These are phyloP conservation scores for Cladophialophora exuberans DNA, from an alignment of 2,329 filamentous ascomycete species.

Conservation along the genomic window DNA sequence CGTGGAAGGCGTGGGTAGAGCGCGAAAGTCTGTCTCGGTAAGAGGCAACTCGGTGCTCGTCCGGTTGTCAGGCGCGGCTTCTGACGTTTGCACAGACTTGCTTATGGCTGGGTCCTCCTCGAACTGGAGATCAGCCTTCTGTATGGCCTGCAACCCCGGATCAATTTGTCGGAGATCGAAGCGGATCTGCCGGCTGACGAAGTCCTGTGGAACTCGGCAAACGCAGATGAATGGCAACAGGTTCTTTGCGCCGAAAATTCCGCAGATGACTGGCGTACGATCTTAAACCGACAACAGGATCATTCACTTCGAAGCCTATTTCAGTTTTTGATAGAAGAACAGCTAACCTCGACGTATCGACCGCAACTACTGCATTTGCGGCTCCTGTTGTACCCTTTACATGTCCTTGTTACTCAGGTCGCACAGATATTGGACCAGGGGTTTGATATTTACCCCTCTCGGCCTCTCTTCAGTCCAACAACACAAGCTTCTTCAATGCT, in stretches of 20 bases:
- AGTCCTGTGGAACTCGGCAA: not conserved
- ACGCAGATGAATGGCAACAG: constrained; percentile 1
- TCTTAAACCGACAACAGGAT: not conserved
- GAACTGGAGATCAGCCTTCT: constrained; percentile 11
- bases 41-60: too few relatives aligned
- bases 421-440: not conserved
- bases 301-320: not conserved
- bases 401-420: constrained; percentile 3
- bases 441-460: not conserved
- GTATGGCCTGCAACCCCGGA: not conserved
- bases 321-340: not conserved
- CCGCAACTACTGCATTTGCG: not conserved
- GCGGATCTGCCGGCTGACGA: not conserved
- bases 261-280: not conserved
- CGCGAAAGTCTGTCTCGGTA: constrained; percentile 1
- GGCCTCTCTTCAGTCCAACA: not conserved
- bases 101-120: constrained; percentile 1
- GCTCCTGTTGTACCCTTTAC: constrained; percentile 6
- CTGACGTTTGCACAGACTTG: too few relatives aligned
- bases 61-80: too few relatives aligned
- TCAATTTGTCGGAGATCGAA: not conserved
- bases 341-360: not conserved
- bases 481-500: not conserved
- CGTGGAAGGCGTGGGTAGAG: constrained; percentile 6
- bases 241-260: not conserved